phyloP scores from a whole-genome alignment of 192 early-diverging fungal species.

The Backusella liffmaniae region DNA sequence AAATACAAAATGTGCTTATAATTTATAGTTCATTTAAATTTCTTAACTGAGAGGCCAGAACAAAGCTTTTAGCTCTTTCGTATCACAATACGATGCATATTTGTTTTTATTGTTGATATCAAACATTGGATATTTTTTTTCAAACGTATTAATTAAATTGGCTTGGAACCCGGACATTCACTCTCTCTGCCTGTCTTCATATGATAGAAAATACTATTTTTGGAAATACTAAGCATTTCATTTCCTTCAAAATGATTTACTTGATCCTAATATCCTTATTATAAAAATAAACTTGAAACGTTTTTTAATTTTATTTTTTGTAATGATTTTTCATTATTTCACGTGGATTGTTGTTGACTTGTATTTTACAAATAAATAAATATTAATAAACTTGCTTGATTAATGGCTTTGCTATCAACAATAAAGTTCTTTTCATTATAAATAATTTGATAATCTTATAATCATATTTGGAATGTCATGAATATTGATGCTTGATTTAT shows the following conservation, averaged over 20 bases:
- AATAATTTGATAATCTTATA: too few relatives aligned
- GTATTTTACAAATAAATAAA: neutral
- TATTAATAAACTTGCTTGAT: neutral
- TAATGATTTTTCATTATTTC: neutral
- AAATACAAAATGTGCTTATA: neutral
- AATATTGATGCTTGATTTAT: too few relatives aligned
- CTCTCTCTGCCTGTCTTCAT: neutral
- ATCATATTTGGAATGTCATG: too few relatives aligned
- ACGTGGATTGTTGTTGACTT: neutral
- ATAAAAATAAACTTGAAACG: neutral
- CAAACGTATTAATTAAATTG: too few relatives aligned
- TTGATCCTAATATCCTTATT: neutral
- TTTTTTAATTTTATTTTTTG: neutral
- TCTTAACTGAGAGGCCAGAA: neutral
- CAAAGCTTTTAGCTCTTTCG: neutral
- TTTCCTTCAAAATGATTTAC: too few relatives aligned
- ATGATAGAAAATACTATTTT: neutral
- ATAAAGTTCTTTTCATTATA: too few relatives aligned
- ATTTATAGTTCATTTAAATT: neutral
- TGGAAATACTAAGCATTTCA: neutral
- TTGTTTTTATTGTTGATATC: neutral
- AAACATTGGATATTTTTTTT: too few relatives aligned
- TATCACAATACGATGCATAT: neutral
- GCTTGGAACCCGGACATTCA: too few relatives aligned
- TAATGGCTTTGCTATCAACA: neutral